These are phyloP conservation scores for Blepharisma undulans DNA, from an alignment of 169 alveolate genomes.

Conservation along the genomic window DNA sequence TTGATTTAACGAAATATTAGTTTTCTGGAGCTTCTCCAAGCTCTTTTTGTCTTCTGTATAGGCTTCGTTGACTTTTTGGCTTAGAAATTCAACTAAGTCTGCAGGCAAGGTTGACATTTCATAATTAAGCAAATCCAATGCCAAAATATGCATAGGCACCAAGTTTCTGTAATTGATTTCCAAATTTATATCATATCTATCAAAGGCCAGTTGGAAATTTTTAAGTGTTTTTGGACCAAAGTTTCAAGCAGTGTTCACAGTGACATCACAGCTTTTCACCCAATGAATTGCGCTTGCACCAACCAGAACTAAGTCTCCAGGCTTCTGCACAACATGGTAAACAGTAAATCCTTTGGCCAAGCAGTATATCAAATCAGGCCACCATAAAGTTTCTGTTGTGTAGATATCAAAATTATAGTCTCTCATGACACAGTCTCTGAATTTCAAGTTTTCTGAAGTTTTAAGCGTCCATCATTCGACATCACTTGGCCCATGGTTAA, in stretches of 20 bases:
- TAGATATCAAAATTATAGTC: slow-evolving; percentile 41
- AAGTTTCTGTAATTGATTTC: neutral
- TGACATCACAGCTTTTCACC: slow-evolving; percentile 52
- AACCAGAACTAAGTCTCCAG: slow-evolving; percentile 55
- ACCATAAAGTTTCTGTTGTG: slow-evolving; percentile 55
- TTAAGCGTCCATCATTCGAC: slow-evolving; percentile 52
- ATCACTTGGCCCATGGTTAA: slow-evolving; percentile 60
- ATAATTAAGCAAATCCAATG: neutral
- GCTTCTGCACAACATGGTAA: slow-evolving; percentile 28
- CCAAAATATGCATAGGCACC: neutral
- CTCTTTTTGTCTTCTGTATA: neutral
- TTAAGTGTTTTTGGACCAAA: neutral
- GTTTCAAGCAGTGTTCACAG: slow-evolving; percentile 62
- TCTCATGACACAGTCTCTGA: slow-evolving; percentile 39
- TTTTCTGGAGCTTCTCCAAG: no score
- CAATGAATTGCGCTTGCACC: slow-evolving; percentile 63
- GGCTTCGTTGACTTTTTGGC: neutral
- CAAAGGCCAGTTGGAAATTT: neutral
- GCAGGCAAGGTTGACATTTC: neutral
- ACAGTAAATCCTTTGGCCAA: slow-evolving; percentile 45
- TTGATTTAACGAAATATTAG: neutral
- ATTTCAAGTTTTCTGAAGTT: neutral
- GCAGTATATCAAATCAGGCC: slow-evolving; percentile 43
- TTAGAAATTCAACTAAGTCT: neutral
- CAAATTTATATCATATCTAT: neutral